Evolutionary conservation across 2,329 filamentous ascomycete species (phyloP), one percentile per base, ranked within the genome.

Genomic region (Calonectria hongkongensis): DNA sequence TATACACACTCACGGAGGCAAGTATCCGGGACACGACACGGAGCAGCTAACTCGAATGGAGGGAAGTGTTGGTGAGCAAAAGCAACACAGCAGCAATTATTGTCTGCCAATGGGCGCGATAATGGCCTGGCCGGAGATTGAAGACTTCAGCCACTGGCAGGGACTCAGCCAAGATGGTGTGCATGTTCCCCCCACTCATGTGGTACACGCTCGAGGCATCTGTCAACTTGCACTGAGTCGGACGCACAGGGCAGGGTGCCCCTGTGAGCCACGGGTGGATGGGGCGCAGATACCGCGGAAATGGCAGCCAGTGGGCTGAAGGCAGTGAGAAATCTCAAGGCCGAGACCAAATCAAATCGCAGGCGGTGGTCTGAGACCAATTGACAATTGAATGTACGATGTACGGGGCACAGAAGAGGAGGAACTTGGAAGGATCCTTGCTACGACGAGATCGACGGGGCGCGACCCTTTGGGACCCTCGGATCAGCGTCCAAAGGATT

Each of bases 121-220:
- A 63, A 63, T 43, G 28, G 56, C 54, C 56, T 36, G 64, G 41
- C 30, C 65, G 65, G 70, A 72, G 50, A 72, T 72, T 72, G 65
- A 68, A 43, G 43, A 45, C 41, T 39, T 56, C 47, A 64, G 70
- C 70, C 58, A 64, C 70, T 9, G 21, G 43, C 56, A 65, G 33
- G 66, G 50, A 45, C 41, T 43, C n/a, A 43, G 25, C 21, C 43
- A 50, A 65, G 28, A 68, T 68, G 48, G 64, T 72, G 65, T 72
- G 58, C 58, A 50, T 47, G 33, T 54, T 58, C 65, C 48, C 48
- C 65, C 70, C 70, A 67, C 70, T 18, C 54, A 15, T 16, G 58
- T 63, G 27, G 54, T 30, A 50, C 10, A 36, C 7, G 33, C 12
- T 48, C 13, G 18, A 25, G 47, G 54, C 66, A 66, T 47, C 51